These are phyloP conservation scores for Themeda triandra DNA, from an alignment of 176 grass and related monocot species.

Conservation along the genomic window DNA sequence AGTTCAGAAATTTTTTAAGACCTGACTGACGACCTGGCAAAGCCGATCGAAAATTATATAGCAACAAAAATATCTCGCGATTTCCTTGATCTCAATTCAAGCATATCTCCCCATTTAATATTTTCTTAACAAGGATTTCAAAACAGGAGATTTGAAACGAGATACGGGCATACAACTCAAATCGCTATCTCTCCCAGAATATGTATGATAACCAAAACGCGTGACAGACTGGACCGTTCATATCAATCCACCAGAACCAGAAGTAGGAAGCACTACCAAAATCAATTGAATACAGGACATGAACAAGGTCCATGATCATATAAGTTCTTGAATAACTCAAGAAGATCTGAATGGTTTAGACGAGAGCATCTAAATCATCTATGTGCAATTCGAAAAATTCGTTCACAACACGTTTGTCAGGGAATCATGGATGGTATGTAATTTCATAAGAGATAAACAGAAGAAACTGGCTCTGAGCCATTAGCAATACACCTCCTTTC, in stretches of 20 bases:
- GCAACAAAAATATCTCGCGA: background rate
- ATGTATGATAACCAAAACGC: background rate
- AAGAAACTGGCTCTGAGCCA: background rate
- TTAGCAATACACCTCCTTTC: background rate
- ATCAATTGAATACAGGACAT: background rate
- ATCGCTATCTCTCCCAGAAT: background rate
- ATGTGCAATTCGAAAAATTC: background rate
- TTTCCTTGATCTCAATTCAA: background rate
- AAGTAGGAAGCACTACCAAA: background rate
- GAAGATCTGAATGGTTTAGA: background rate
- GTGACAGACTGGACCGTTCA: background rate
- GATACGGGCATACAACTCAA: background rate
- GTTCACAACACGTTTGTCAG: background rate
- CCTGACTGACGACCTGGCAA: background rate
- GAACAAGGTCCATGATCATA: background rate
- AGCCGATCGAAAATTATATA: background rate
- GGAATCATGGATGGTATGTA: background rate
- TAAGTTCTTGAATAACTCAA: background rate
- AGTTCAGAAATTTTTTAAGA: constrained; percentile 15
- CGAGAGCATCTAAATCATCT: background rate
- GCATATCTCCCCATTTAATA: background rate
- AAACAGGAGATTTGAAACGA: background rate
- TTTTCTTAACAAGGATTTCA: background rate
- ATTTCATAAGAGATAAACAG: background rate
- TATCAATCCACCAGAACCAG: background rate